Base-by-base conservation (phyloP, 768 basidiomycete genomes). In the Russula earlei region DNA sequence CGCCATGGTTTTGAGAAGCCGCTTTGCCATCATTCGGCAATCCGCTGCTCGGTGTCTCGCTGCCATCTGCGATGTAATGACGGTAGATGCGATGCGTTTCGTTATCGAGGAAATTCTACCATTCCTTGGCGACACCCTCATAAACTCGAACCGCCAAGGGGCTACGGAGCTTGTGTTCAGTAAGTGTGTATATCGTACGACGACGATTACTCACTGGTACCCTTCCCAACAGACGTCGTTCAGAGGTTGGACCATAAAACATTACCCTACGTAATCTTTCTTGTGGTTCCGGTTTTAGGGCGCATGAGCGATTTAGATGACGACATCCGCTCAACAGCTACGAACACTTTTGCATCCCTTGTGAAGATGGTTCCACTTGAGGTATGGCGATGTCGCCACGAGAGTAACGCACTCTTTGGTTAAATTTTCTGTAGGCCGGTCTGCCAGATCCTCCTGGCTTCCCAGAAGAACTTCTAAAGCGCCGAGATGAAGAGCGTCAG, bases 341-440 rank as follows among this genome's bases (percentile, higher is more conserved):
- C 96, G n/a, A 93, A 92, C 66, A 94, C 93, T 0, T 99, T 99
- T 66, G 96, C 96, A 0, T 88, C 91, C 0, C 73, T 99, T 17
- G 91, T 99, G 59, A 97, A 98, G 74, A 95, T 99, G 87, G 91
- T 98, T 12, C 96, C 96, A 5, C 76, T 99, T 0, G 96, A 98
- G 80, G 93, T 92, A 59, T 58, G 76, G 63, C 20, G 5, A 36
- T 24, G 17, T 40, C 20, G 42, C 27, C 47, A 27, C 43, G 25
- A 4, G 24, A 4, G 31, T 17, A 20, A 5, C 38, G 33, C 31
- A 7, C 10, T 31, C 9, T 31, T 6, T 41, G 17, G 19, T 20
- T 56, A 22, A 58, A 33, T 48, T 31, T 25, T 5, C 29, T 58
- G 22, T 9, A 54, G 92, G 91, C 91, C 63, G 96, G 95, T 54